Percentiles rank a stretch among this genome's conserved stretches.
Evolutionary conservation across 306 rosid species (phyloP).

Genomic region (Sphenostylis stenocarpa): DNA sequence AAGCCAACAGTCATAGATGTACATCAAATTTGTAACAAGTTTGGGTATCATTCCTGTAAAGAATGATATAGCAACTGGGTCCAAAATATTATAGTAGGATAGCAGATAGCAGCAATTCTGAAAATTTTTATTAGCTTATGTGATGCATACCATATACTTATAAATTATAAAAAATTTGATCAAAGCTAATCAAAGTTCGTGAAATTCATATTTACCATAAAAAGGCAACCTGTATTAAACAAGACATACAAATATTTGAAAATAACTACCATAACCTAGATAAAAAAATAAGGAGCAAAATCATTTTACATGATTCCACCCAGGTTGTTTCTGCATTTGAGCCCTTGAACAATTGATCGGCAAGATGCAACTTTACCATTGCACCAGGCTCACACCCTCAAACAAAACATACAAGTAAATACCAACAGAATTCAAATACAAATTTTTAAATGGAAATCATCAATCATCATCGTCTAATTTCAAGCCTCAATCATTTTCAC

Average conservation of each 20-base stretch:
- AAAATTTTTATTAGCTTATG: not conserved
- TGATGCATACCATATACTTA: not conserved
- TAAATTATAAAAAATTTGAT: not conserved
- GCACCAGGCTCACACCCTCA: no score
- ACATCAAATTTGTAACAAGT: not conserved
- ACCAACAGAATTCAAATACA: not conserved
- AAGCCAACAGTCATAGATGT: not conserved
- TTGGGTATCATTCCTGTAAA: not conserved
- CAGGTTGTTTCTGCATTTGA: no score
- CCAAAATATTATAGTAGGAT: not conserved
- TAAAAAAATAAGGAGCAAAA: no score
- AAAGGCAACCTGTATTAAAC: not conserved
- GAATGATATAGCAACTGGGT: not conserved
- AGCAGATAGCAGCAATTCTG: not conserved
- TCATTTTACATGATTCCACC: no score
- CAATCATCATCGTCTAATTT: not conserved
- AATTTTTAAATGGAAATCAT: not conserved
- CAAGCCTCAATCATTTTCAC: not conserved
- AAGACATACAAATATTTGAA: not conserved
- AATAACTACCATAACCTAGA: no score
- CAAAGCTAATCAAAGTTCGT: not conserved
- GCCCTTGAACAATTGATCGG: no score
- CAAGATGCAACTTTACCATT: no score
- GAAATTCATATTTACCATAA: not conserved
- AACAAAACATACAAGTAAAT: not conserved